Base-by-base conservation (phyloP, 495 filamentous ascomycete species). In the Penicillium lividum region DNA sequence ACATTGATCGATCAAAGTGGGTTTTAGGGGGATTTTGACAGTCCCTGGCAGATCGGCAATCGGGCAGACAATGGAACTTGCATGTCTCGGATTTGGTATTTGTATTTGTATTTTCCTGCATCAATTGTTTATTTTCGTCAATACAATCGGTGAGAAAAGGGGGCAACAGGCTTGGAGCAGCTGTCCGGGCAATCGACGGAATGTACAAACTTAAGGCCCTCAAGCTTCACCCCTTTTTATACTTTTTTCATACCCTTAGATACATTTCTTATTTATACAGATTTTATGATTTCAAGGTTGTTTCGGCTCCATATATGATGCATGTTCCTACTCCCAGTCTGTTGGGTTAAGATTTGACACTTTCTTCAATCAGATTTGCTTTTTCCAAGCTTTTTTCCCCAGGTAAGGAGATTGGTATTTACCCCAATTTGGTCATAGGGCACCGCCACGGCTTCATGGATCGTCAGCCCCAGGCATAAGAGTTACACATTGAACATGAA, bases 401-500 rank as follows among this genome's bases (percentile, higher is more conserved):
- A 15, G 10, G 13, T 13, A 33, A 16, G 38, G 38, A 40, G 38
- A 40, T 40, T 40, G 15, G 15, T 40, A 16, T 40, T 46, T 25
- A 46, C 27, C 15, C 15, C 8, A 46, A 7, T 52, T 52, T 31
- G 15, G 38, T 43, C 51, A 53, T 55, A 34, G 29, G 53, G 53
- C 53, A 46, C 42, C 53, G 46, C 42, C 46, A 51, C 51, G 51
- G 36, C 34, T 25, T 51, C 46, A 34, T 62, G 61, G 53, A 66
- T 62, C 38, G 57, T 66, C 51, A 53, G 51, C 51, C 51, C 51
- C 64, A 66, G 60, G 63, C 63, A 57, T 52, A 44, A 54, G 59
- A 53, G 67, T 69, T 69, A 69, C 67, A 66, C 66, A 58, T 57
- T 42, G 43, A 58, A 33, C 43, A 38, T 44, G 44, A 47, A 45